phyloP scores from a whole-genome alignment of 495 filamentous ascomycete genomes.

The Penicillium egyptiacum region DNA sequence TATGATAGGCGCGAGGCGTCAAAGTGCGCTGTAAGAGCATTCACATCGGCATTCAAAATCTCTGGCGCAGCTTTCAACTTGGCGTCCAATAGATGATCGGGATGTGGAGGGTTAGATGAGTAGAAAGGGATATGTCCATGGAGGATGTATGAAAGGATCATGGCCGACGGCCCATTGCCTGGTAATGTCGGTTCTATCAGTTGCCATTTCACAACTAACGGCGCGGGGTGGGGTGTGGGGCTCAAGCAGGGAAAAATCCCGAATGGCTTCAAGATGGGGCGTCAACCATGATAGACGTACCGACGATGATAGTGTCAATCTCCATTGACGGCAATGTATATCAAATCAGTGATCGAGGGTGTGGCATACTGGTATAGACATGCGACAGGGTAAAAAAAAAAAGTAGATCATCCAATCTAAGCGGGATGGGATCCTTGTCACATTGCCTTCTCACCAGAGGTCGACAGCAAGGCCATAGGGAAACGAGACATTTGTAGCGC shows the following conservation, averaged over 20 bases:
- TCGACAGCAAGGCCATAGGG: conserved; percentile 26
- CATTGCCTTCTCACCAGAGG: conserved; percentile 25
- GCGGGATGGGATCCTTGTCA: conserved; percentile 7
- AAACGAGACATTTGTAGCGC: conserved; percentile 11
- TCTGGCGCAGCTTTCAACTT: conserved; percentile 49
- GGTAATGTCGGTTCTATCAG: conserved; percentile 7
- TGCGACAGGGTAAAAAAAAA: conserved; percentile 15
- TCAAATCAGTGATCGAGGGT: conserved; percentile 31
- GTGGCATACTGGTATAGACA: conserved; percentile 39
- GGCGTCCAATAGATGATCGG: conserved; percentile 58
- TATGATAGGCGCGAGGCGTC: conserved; percentile 60
- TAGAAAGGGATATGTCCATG: conserved; percentile 66
- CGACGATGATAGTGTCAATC: conserved; percentile 49
- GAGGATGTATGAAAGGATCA: conserved; percentile 67
- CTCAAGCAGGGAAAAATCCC: conserved; percentile 13
- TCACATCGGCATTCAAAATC: conserved; percentile 48
- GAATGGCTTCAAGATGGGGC: not conserved
- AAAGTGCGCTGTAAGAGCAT: conserved; percentile 59
- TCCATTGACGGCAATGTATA: conserved; percentile 41
- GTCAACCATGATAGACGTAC: conserved; percentile 30
- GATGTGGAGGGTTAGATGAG: conserved; percentile 52
- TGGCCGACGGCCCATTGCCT: conserved; percentile 66
- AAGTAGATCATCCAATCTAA: not conserved
- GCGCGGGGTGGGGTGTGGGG: conserved; percentile 12
- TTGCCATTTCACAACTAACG: not conserved